Evolutionary conservation across 1,139 yeast genomes (phyloP), one percentile per base, ranked within the genome.

Genomic region (Martiniozyma asiatica): DNA sequence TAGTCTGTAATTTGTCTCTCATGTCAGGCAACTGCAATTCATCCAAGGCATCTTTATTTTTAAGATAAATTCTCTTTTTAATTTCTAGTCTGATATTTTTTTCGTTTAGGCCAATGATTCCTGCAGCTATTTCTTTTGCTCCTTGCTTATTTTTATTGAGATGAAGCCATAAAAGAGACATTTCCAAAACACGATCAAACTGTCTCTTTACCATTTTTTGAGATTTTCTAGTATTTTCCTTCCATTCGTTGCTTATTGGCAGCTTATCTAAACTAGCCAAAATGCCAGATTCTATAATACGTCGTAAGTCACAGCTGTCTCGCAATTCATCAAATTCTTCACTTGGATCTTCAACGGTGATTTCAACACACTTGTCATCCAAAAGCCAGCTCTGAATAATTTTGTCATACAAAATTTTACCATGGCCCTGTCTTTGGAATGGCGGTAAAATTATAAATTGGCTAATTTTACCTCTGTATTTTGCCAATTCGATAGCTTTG

Each of bases 271-370:
- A 18, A 4, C 31, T 36, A 10, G 38, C 29, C 10, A 44, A 27
- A 16, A 40, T 29, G 2, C 34, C 37, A 2, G 24, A 16, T 2
- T 30, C 20, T 8, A 37, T 19, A 24, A 85, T 55, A 40, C 80
- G 57, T 27, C 59, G 55, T 41, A 89, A 61, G 49, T 89, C 98
- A 36, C 76, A 67, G 20, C 89, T 61, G 51, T 89, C 97, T 39
- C 98, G 65, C 44, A 92, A 58, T 48, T 82, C 94, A 48, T 89
- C 98, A 55, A 89, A 89, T 25, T 74, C 73, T 51, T 87, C 96
- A 48, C 80, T 82, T 3, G 98, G 98, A 50, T 92, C 98, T 51
- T 89, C 98, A 8, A 92, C 87, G 0, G 89, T 85, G 24, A 89
- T 65, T 46, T 87, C 94, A 23, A 60, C 56, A n/a, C 85, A 70